Conservation (phyloP, 148 eudicot genomes). For the Diospyros kaki region DNA sequence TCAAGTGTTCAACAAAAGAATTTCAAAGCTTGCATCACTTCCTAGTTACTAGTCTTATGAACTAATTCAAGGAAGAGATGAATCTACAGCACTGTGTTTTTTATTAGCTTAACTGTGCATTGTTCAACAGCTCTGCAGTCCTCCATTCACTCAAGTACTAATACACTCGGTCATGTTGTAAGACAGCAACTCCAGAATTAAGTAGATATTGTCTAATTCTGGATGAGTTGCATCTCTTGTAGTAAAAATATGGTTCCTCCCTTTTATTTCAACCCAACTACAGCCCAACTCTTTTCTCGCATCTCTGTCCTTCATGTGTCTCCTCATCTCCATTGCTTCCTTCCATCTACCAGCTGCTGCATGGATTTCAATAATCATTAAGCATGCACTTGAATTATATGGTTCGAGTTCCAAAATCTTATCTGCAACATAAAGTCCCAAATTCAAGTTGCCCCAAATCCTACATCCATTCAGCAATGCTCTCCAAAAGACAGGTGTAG, state of each 20-base stretch:
- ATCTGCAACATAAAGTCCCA: slow-evolving; percentile 27
- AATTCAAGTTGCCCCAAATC: slow-evolving; percentile 20
- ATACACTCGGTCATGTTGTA: slow-evolving; percentile 13
- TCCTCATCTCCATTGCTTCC: slow-evolving; percentile 14
- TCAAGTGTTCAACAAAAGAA: neutral
- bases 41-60: neutral
- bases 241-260: slow-evolving; percentile 18
- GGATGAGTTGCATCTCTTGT: slow-evolving; percentile 21
- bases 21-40: slow-evolving; percentile 1
- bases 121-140: neutral
- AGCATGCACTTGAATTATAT: slow-evolving; percentile 19
- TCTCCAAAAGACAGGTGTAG: slow-evolving; percentile 30
- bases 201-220: slow-evolving; percentile 16
- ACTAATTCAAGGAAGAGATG: neutral
- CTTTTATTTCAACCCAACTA: slow-evolving; percentile 30
- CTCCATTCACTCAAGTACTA: slow-evolving; percentile 4
- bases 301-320: slow-evolving; percentile 15
- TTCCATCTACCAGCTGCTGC: slow-evolving; percentile 16
- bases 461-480: slow-evolving; percentile 32
- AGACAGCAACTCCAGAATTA: slow-evolving; percentile 14
- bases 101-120: neutral
- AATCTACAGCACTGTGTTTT: neutral
- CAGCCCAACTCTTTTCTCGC: slow-evolving; percentile 24
- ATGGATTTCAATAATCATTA: slow-evolving; percentile 17
- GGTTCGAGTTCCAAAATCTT: slow-evolving; percentile 22